Evolutionary conservation across 108 stramenopile genomes (phyloP), one percentile per base, ranked within the genome.

Genomic region (Nitzschia inconspicua): DNA sequence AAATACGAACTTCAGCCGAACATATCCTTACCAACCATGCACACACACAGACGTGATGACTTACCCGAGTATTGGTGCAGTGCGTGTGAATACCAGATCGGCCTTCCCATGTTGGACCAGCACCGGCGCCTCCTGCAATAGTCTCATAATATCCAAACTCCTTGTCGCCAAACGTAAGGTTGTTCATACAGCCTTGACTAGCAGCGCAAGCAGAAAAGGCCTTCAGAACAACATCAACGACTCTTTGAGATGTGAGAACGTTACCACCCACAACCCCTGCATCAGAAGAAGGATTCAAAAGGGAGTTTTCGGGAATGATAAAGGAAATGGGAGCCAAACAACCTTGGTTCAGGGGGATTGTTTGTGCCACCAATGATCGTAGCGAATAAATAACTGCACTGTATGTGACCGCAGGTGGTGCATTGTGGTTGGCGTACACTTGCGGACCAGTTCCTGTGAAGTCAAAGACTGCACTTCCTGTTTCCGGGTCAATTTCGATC

Each of bases 101-200:
- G 1, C 99, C 99, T 25, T 88, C 70, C 97, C 97, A 98, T 2
- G 85, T 89, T 27, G 97, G 98, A 3, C 98, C 99, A 18, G 98
- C 97, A 6, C 98, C 99, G 30, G 95, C 90, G 18, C 99, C 99
- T 9, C 99, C 99, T 8, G 97, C 97, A 75, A 99, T 98, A 8
- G 99, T 99, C 71, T 99, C 97, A 59, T 98, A 98, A 62, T 98
- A 98, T 24, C 98, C 98, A 72, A 99, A 95, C 16, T 82, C 61
- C 2, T 91, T 76, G 75, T 99, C 91, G 0, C 98, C 98, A 70
- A 99, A 98, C 3, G 98, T 98, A 23, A 98, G 80, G 66, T 99
- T 99, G 71, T 98, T 98, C 98, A 99, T 99, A 70, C 98, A 99
- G 0, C 98, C 98, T 73, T 99, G 98, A 66, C 93, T 95, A 5